Evolutionary conservation across 2,329 filamentous ascomycete genomes (phyloP).

Genomic region (Fusarium sp.): DNA sequence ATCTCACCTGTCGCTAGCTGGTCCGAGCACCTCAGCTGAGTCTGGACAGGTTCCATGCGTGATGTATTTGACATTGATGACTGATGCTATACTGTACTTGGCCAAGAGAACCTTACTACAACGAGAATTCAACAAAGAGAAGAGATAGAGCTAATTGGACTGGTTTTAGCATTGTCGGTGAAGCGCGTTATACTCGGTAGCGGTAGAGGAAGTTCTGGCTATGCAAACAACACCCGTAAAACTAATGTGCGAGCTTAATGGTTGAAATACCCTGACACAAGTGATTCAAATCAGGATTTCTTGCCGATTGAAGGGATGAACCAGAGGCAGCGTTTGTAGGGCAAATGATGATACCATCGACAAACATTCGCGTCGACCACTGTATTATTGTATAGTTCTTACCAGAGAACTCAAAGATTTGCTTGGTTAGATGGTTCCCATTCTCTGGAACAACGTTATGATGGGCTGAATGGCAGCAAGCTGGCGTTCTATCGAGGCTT

Average conservation of each 20-base stretch:
- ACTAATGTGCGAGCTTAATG: slow-evolving; percentile 1
- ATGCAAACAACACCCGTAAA: not conserved
- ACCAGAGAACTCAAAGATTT: not conserved
- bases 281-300: slow-evolving; percentile 3
- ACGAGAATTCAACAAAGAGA: slow-evolving; percentile 15
- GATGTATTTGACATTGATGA: slow-evolving; percentile 26
- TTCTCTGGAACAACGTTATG: slow-evolving; percentile 23
- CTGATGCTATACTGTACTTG: slow-evolving; percentile 23
- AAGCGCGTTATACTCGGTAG: slow-evolving; percentile 4
- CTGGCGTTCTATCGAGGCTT: slow-evolving; percentile 13
- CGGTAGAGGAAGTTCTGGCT: not conserved
- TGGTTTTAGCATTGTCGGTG: slow-evolving; percentile 13
- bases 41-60: slow-evolving; percentile 37
- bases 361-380: not conserved
- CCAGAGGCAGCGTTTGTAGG: not conserved
- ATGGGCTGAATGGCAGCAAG: slow-evolving; percentile 25
- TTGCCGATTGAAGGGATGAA: too few species aligned
- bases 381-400: not conserved
- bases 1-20: slow-evolving; percentile 35
- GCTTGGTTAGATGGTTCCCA: not conserved
- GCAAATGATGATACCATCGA: not conserved
- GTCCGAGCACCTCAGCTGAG: slow-evolving; percentile 44
- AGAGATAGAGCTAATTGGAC: not conserved
- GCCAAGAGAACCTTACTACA: slow-evolving; percentile 22
- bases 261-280: slow-evolving; percentile 1